phyloP scores from a whole-genome alignment of 2,329 filamentous ascomycete genomes.

The Apiospora marii region DNA sequence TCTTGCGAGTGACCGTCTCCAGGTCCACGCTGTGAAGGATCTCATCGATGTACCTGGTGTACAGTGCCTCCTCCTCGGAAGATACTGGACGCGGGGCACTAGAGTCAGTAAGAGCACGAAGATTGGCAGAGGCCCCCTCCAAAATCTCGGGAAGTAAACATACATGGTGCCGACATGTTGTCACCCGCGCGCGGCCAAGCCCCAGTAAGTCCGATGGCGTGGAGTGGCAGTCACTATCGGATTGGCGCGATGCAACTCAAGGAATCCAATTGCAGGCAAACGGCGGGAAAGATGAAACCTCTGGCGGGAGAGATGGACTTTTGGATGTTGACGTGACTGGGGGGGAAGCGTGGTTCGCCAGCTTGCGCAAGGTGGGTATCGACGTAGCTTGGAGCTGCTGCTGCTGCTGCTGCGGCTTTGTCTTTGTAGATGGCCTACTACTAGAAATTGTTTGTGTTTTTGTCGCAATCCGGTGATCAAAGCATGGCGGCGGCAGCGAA shows the following conservation, averaged over 20 bases:
- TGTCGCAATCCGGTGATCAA: constrained; percentile 8
- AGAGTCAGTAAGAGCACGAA: constrained; percentile 17
- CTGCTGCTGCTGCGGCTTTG: constrained; percentile 7
- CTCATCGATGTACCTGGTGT: constrained; percentile 66
- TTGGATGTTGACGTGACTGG: constrained; percentile 15
- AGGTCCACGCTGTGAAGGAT: constrained; percentile 67
- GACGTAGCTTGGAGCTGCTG: constrained; percentile 15
- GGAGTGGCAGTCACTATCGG: not conserved
- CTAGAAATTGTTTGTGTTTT: not conserved
- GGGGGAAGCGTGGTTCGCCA: not conserved
- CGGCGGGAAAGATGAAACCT: constrained; percentile 6
- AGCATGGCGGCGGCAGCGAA: constrained; percentile 15
- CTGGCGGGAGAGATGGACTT: not conserved
- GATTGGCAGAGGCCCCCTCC: not conserved
- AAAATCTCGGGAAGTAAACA: constrained; percentile 3
- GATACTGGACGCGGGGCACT: constrained; percentile 49
- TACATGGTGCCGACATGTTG: constrained; percentile 19
- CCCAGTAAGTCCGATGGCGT: constrained; percentile 15
- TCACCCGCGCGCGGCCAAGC: constrained; percentile 20
- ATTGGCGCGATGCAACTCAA: constrained; percentile 7
- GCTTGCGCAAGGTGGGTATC: constrained; percentile 8
- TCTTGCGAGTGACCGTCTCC: constrained; percentile 69
- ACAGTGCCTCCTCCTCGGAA: constrained; percentile 57
- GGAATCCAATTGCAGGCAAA: constrained; percentile 1
- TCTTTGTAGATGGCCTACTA: not conserved